Evolutionary conservation across 2,329 filamentous ascomycete species (phyloP).

Genomic region (Ceratocystis smalleyi): DNA sequence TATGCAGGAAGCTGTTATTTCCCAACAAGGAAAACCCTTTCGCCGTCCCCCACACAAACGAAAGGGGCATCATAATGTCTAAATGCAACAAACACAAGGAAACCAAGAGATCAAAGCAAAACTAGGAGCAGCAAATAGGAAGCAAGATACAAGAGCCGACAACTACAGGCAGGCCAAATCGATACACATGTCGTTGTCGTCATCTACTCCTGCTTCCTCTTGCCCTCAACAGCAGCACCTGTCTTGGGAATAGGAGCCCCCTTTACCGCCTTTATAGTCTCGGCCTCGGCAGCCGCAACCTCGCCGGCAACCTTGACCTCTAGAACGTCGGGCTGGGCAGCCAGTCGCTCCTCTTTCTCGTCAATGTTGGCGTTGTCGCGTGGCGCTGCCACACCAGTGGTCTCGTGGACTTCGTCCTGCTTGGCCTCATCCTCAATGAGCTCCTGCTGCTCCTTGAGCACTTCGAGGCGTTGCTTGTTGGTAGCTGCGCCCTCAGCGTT

Average conservation of each 20-base stretch:
- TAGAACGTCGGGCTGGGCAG: slow-evolving; percentile 34
- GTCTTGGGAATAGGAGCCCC: neutral
- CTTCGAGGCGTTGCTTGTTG: slow-evolving; percentile 97
- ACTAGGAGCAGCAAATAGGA: slow-evolving; percentile 5
- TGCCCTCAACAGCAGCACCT: slow-evolving; percentile 18
- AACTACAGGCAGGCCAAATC: neutral
- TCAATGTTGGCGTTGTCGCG: slow-evolving; percentile 88
- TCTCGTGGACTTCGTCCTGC: slow-evolving; percentile 70
- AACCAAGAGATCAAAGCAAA: slow-evolving; percentile 9
- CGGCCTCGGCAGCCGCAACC: slow-evolving; percentile 13
- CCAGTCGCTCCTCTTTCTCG: slow-evolving; percentile 65
- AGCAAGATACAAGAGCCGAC: neutral
- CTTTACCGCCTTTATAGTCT: slow-evolving; percentile 14
- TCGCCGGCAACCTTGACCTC: slow-evolving; percentile 38
- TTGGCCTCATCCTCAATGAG: slow-evolving; percentile 94
- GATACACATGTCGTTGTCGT: slow-evolving; percentile 8
- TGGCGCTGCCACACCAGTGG: slow-evolving; percentile 55
- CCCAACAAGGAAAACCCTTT: slow-evolving; percentile 5
- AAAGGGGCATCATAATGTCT: slow-evolving; percentile 16
- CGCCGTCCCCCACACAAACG: neutral
- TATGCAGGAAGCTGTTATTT: neutral
- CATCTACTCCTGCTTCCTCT: slow-evolving; percentile 22
- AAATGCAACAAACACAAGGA: slow-evolving; percentile 15
- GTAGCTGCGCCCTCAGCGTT: slow-evolving; percentile 92
- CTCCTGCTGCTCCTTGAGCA: slow-evolving; percentile 95